These are phyloP conservation scores for Candida taoyuanica DNA, from an alignment of 805 yeast genomes.

Conservation along the genomic window DNA sequence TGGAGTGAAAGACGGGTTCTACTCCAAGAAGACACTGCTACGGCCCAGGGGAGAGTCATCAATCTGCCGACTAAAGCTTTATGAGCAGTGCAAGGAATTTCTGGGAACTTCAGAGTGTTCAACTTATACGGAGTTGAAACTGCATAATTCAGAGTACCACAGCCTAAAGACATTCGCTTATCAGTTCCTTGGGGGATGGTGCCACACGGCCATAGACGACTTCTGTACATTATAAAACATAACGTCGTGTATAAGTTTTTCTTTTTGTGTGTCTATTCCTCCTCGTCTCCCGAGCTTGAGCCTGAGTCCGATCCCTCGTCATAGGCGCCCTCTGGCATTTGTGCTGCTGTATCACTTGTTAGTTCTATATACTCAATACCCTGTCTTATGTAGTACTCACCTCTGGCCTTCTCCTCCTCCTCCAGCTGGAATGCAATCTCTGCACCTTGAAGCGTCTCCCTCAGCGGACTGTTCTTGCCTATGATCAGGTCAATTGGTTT, in stretches of 20 bases:
- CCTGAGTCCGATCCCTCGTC: conserved; percentile 22
- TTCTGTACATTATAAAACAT: conserved; percentile 22
- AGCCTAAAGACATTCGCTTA: conserved; percentile 28
- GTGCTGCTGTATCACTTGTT: conserved; percentile 27
- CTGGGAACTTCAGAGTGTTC: conserved; percentile 3
- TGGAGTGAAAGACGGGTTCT: conserved; percentile 60
- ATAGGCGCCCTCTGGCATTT: conserved; percentile 30
- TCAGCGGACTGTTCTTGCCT: conserved; percentile 50
- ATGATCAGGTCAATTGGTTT: conserved; percentile 70
- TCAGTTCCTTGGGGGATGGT: conserved; percentile 42
- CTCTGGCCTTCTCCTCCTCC: conserved; percentile 32
- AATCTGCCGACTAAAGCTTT: conserved; percentile 29
- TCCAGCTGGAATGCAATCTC: conserved; percentile 58
- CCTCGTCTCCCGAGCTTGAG: conserved; percentile 16
- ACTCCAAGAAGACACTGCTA: conserved; percentile 40
- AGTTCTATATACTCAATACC: conserved; percentile 14
- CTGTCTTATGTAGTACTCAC: conserved; percentile 20
- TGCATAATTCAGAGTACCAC: conserved; percentile 25
- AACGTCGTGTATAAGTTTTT: not conserved
- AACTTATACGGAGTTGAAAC: conserved; percentile 33
- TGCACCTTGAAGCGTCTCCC: conserved; percentile 70
- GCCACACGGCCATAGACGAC: conserved; percentile 40
- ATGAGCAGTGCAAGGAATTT: conserved; percentile 20
- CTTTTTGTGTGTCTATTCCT: not conserved
- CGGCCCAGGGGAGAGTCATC: conserved; percentile 39